These are phyloP conservation scores for Pyronema omphalodes DNA, from an alignment of 495 filamentous ascomycete genomes.

Conservation along the genomic window DNA sequence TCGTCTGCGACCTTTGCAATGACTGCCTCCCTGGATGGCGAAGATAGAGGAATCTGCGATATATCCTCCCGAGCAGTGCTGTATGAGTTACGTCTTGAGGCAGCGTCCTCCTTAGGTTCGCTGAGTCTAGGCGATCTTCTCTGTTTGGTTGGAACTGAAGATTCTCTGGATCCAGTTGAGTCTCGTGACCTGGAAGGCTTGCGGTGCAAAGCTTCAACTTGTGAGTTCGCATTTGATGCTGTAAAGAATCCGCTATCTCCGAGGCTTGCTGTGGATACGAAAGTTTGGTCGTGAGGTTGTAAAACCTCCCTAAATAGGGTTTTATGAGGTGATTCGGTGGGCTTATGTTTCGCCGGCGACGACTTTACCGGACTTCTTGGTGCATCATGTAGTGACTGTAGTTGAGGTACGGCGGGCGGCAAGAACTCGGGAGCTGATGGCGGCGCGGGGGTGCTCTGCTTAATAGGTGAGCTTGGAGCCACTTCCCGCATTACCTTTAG, in stretches of 20 bases:
- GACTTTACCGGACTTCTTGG: constrained; percentile 2
- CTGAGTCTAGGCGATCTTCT: background rate
- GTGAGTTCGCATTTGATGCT: constrained; percentile 4
- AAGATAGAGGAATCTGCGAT: constrained; percentile 1
- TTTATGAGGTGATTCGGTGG: background rate
- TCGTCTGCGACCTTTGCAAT: background rate
- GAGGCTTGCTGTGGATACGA: too few species aligned
- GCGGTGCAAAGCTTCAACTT: background rate
- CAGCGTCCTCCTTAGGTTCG: constrained; percentile 28
- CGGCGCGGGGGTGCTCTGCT: constrained; percentile 1
- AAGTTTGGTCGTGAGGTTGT: constrained; percentile 1
- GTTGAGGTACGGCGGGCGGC: background rate
- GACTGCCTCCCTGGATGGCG: background rate
- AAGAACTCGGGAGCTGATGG: background rate
- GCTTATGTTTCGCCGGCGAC: background rate
- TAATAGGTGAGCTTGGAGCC: constrained; percentile 12
- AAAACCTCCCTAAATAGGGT: background rate
- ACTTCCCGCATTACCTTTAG: constrained; percentile 21
- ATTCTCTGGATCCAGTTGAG: background rate
- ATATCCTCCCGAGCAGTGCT: constrained; percentile 47
- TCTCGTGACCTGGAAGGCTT: background rate
- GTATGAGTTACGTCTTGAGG: constrained; percentile 39
- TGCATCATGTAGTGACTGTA: background rate
- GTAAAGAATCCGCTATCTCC: constrained; percentile 6
- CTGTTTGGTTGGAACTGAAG: background rate